Conservation (phyloP, 2,329 filamentous ascomycete genomes). For the Penicillium sp. region DNA sequence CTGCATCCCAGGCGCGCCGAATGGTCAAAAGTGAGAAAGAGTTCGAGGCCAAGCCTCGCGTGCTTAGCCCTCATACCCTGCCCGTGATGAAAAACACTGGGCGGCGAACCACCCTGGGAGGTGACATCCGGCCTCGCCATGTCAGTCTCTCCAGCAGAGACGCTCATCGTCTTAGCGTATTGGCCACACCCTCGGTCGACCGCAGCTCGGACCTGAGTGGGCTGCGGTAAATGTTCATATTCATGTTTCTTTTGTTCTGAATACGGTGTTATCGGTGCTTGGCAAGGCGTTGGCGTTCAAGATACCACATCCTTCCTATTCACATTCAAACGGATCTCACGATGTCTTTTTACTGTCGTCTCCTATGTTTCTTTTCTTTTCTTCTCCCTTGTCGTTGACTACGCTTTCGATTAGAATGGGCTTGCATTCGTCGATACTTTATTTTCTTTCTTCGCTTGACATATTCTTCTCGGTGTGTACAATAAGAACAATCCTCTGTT, state of each 20-base stretch:
- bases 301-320: slow-evolving; percentile 29
- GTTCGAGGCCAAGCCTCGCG: slow-evolving; percentile 53
- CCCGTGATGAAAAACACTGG: slow-evolving; percentile 56
- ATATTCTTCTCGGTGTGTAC: slow-evolving; percentile 30
- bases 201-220: slow-evolving; percentile 29
- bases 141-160: slow-evolving; percentile 40
- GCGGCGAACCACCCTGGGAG: slow-evolving; percentile 43
- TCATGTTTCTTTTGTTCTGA: slow-evolving; percentile 14
- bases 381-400: slow-evolving; percentile 17
- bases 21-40: slow-evolving; percentile 64
- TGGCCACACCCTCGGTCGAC: slow-evolving; percentile 36
- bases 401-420: not conserved
- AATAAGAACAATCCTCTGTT: slow-evolving; percentile 24
- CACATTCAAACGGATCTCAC: slow-evolving; percentile 9
- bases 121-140: slow-evolving; percentile 41
- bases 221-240: slow-evolving; percentile 18
- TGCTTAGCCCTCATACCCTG: slow-evolving; percentile 60
- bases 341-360: slow-evolving; percentile 5
- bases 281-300: slow-evolving; percentile 27
- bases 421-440: slow-evolving; percentile 5
- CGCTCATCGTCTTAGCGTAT: slow-evolving; percentile 39
- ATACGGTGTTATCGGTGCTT: slow-evolving; percentile 17
- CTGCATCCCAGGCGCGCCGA: slow-evolving; percentile 62
- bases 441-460: slow-evolving; percentile 17
- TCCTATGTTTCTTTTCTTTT: slow-evolving; percentile 8